phyloP scores from a whole-genome alignment of 345 rosid genomes.

The Anacardium occidentale region DNA sequence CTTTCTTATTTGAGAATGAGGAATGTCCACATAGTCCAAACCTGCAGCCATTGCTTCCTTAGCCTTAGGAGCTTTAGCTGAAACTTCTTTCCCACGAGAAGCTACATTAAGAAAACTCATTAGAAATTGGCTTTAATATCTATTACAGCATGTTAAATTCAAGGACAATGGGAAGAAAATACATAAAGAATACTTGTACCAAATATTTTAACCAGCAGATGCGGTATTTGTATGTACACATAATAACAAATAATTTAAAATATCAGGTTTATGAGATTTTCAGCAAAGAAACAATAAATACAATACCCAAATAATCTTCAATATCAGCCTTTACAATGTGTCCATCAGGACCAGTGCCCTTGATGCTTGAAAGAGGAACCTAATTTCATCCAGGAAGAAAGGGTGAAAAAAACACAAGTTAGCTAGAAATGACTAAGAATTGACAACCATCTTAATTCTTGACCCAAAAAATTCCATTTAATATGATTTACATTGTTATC shows the following conservation, averaged over 20 bases:
- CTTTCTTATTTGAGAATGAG: conserved; percentile 95
- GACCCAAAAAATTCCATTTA: neutral
- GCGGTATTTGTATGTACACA: neutral
- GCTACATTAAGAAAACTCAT: conserved; percentile 41
- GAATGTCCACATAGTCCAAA: conserved; percentile 84
- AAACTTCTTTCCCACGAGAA: conserved; percentile 65
- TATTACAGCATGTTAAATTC: neutral
- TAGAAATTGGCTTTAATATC: conserved; percentile 15
- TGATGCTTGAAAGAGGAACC: conserved; percentile 79
- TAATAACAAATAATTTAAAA: neutral
- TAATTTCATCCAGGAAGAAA: conserved; percentile 25
- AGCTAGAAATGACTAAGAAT: conserved; percentile 4
- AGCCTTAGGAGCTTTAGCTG: conserved; percentile 49
- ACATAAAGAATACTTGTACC: neutral
- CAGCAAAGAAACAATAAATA: conserved; percentile 2
- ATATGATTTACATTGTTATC: conserved; percentile 59
- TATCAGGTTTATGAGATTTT: conserved; percentile 1
- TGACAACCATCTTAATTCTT: neutral
- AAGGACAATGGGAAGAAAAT: too few relatives aligned
- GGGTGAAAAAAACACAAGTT: conserved; percentile 9
- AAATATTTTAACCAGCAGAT: neutral
- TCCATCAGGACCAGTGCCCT: conserved; percentile 94
- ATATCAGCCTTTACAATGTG: conserved; percentile 85
- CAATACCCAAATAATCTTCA: conserved; percentile 85
- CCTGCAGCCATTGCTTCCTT: conserved; percentile 45